phyloP scores from a whole-genome alignment of 1,284 basidiomycete genomes.

The Rhodotorula sp. region DNA sequence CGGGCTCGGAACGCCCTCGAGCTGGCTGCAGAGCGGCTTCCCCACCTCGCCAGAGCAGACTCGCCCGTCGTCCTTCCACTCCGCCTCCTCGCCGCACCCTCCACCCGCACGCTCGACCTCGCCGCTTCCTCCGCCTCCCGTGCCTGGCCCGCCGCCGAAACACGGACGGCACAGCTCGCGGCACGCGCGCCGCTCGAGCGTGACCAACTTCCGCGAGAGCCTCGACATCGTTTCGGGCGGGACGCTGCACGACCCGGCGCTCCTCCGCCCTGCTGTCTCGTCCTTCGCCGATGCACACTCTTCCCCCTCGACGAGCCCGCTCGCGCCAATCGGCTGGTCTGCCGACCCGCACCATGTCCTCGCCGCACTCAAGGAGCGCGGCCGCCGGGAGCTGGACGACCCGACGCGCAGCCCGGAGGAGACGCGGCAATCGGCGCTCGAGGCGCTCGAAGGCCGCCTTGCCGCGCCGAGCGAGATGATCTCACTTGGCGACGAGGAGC shows the following conservation, averaged over 20 bases:
- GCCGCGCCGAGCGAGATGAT: slow-evolving; percentile 39
- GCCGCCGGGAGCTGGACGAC: slow-evolving; percentile 33
- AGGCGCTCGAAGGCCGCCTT: slow-evolving; percentile 42
- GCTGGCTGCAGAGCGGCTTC: slow-evolving; percentile 16
- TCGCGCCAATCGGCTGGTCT: slow-evolving; percentile 14
- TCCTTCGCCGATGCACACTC: slow-evolving; percentile 27
- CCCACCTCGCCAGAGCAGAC: background rate
- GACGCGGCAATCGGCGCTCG: slow-evolving; percentile 37
- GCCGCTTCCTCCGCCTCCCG: slow-evolving; percentile 16
- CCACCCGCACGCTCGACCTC: slow-evolving; percentile 14
- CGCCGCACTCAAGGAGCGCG: slow-evolving; percentile 42
- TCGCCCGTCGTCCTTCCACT: background rate
- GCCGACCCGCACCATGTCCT: slow-evolving; percentile 40
- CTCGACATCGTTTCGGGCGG: slow-evolving; percentile 46
- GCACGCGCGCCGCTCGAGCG: slow-evolving; percentile 42
- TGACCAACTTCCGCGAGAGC: slow-evolving; percentile 46
- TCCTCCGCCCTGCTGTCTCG: slow-evolving; percentile 31
- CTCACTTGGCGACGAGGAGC: slow-evolving; percentile 31
- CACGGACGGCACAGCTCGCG: slow-evolving; percentile 44
- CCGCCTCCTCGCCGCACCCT: background rate
- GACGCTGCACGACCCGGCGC: slow-evolving; percentile 11
- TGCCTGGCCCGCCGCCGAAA: slow-evolving; percentile 5
- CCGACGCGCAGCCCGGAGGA: slow-evolving; percentile 14
- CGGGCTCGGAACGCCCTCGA: slow-evolving; percentile 17
- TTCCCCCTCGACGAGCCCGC: slow-evolving; percentile 4